Base-by-base conservation (phyloP, 345 rosid genomes). In the Sonneratia alba region DNA sequence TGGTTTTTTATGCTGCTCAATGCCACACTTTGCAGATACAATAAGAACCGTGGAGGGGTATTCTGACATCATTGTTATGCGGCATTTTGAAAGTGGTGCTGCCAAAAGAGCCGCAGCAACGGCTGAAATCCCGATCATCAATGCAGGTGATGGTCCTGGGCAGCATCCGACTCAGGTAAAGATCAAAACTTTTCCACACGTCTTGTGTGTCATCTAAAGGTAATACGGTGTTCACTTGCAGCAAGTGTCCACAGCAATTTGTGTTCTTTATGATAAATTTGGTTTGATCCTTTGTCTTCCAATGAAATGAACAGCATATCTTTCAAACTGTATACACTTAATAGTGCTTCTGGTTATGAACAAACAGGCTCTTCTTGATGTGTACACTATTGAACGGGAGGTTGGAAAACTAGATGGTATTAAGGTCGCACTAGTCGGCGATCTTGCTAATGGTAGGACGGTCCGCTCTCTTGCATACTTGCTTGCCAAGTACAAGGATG, bases 111-210 rank as follows among this genome's bases (percentile, higher is more conserved):
- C 99, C 16, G 98, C 98, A 19, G 80, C 88, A 22, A 89, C 96
- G 4, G 96, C 98, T 18, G 74, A 78, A 61, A 85, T 95, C 85
- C 99, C 99, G 36, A 79, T 95, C 65, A 88, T 95, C 66, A 95
- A 92, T 74, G 98, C 99, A 19, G 99, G 99, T 63, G 99, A 95
- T 83, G 99, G 99, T 70, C 99, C 99, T 47, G 99, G 99, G 74
- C 94, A 95, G 73, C 98, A 95, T 81, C 99, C 98, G 21, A 89
- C 96, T 61, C 99, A 95, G 91, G 98, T 92, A 55, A 70, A 76
- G 49, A 3, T 21, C 24, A 43, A 10, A 69, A n/a, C 21, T 24
- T 48, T 45, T 22, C 59, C n/a, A 16, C 57, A 7, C 0, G 32
- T 18, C 6, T 21, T 21, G 21, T 53, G 57, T 19, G 8, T 53